Conservation (phyloP, 2,329 filamentous ascomycete species). For the Sordariomycetes sp. region DNA sequence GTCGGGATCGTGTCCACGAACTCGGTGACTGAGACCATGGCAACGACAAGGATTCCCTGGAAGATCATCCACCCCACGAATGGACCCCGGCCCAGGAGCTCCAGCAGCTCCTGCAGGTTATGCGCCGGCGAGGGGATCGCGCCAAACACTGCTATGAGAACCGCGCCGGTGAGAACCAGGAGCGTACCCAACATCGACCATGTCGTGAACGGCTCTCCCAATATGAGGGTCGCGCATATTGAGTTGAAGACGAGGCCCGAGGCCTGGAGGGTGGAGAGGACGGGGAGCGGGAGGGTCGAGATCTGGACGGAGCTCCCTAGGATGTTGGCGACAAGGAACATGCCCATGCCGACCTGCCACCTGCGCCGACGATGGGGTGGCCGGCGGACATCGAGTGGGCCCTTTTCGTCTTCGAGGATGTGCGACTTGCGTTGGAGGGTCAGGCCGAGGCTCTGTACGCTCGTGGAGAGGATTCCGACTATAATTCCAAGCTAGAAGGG, state of each 20-base stretch:
- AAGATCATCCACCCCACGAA: slow-evolving; percentile 86
- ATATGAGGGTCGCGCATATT: slow-evolving; percentile 85
- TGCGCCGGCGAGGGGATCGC: slow-evolving; percentile 91
- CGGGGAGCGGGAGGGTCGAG: slow-evolving; percentile 85
- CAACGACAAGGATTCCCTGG: slow-evolving; percentile 62
- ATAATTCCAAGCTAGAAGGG: slow-evolving; percentile 71
- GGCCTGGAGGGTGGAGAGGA: slow-evolving; percentile 89
- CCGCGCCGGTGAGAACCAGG: slow-evolving; percentile 78
- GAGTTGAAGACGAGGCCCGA: slow-evolving; percentile 98
- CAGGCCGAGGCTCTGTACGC: slow-evolving; percentile 86
- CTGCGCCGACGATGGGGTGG: slow-evolving; percentile 82
- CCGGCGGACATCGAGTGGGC: slow-evolving; percentile 62
- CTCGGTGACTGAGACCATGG: slow-evolving; percentile 54
- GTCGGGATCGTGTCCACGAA: slow-evolving; percentile 28
- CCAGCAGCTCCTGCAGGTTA: slow-evolving; percentile 69
- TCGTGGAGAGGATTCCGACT: slow-evolving; percentile 86
- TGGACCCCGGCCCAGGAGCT: slow-evolving; percentile 58
- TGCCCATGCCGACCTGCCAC: slow-evolving; percentile 96
- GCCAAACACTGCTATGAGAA: slow-evolving; percentile 87
- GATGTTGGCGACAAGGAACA: slow-evolving; percentile 92
- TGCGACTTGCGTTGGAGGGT: slow-evolving; percentile 97
- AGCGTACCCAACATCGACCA: slow-evolving; percentile 88
- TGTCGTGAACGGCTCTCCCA: slow-evolving; percentile 86
- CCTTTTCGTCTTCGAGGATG: slow-evolving; percentile 92
- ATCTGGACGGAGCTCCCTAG: slow-evolving; percentile 96